Percentiles rank a stretch among this genome's conserved stretches.
Conservation (phyloP, 2,329 filamentous ascomycete genomes). For the Calonectria multiphialidica region DNA sequence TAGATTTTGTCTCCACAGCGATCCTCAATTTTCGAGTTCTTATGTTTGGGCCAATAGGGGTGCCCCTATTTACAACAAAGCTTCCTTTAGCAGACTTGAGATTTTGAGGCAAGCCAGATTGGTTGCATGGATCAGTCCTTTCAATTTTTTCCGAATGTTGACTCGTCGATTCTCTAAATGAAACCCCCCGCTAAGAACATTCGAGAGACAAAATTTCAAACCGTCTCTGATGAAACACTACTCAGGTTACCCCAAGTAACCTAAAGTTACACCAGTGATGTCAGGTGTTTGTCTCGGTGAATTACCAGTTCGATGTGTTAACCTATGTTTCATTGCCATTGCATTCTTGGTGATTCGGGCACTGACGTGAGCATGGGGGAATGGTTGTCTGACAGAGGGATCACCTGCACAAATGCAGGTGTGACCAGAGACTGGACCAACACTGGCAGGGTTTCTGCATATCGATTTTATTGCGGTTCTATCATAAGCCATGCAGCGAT, state of each 20-base stretch:
- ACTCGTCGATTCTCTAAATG: too few species aligned
- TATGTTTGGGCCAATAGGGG: too few species aligned
- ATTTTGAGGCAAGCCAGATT: too few species aligned
- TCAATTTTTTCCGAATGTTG: too few species aligned
- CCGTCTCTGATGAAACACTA: neutral
- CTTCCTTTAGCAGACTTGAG: too few species aligned
- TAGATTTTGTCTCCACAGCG: too few species aligned
- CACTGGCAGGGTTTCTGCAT: neutral
- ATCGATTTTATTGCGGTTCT: neutral
- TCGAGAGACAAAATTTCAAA: too few species aligned
- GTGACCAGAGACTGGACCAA: neutral
- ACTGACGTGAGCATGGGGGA: neutral
- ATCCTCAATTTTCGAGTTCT: too few species aligned
- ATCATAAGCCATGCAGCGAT: neutral
- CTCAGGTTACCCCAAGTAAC: neutral
- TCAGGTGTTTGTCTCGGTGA: neutral
- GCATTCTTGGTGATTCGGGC: neutral
- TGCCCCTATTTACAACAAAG: too few species aligned
- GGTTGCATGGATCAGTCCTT: too few species aligned
- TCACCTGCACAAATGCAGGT: neutral
- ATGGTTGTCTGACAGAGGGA: neutral
- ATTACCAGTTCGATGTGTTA: neutral
- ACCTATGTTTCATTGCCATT: neutral
- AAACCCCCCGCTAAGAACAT: too few species aligned
- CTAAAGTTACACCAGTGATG: neutral